Conservation (phyloP, 148 eudicot species). For the Camellia sinensis region DNA sequence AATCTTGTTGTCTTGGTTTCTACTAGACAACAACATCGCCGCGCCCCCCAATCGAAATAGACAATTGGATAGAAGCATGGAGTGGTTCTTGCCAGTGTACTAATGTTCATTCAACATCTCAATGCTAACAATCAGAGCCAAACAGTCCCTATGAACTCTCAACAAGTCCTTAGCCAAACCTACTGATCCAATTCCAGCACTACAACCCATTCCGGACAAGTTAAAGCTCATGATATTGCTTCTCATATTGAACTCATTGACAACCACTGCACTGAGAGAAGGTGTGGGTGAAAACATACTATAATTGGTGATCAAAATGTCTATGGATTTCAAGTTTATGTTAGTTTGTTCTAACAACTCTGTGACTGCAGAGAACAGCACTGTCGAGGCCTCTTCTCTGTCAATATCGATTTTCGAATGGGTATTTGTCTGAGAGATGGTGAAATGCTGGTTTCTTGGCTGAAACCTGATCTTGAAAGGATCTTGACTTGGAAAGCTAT, state of each 20-base stretch:
- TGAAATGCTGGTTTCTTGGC: conserved; percentile 23
- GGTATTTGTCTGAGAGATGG: conserved; percentile 18
- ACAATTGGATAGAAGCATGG: conserved; percentile 25
- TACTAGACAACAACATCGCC: conserved; percentile 22
- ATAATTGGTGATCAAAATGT: conserved; percentile 16
- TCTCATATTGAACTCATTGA: conserved; percentile 22
- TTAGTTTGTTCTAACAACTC: conserved; percentile 10
- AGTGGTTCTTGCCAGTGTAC: conserved; percentile 22
- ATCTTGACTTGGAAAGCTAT: conserved; percentile 13
- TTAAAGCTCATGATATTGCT: conserved; percentile 22
- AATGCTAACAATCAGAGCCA: conserved; percentile 22
- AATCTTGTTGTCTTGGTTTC: conserved; percentile 12
- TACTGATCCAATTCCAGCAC: conserved; percentile 23
- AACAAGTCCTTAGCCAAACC: conserved; percentile 19
- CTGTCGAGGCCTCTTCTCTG: conserved; percentile 17
- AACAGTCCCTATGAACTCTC: conserved; percentile 15
- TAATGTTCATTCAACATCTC: conserved; percentile 7
- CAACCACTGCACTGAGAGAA: conserved; percentile 12
- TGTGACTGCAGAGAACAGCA: conserved; percentile 13
- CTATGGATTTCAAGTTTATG: conserved; percentile 12
- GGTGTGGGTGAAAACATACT: conserved; percentile 18
- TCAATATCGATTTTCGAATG: not conserved
- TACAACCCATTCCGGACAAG: conserved; percentile 35
- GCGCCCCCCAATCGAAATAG: conserved; percentile 26
- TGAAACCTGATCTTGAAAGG: conserved; percentile 20